Percentiles rank a stretch among this genome's conserved stretches.
phyloP scores from a whole-genome alignment of 2,329 filamentous ascomycete species.

The Aspergillus ustus region DNA sequence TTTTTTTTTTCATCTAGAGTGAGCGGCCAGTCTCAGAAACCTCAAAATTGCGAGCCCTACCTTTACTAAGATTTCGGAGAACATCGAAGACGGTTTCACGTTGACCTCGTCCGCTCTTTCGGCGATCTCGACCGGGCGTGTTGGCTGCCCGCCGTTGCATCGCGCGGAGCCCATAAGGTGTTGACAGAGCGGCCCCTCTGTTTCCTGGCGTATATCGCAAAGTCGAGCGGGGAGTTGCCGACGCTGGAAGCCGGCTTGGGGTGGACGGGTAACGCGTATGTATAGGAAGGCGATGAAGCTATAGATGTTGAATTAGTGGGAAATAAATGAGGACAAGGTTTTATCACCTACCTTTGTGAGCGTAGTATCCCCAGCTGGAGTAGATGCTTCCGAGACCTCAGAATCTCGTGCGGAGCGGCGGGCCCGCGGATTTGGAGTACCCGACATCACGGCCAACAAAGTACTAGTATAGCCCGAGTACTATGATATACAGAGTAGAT shows the following conservation, averaged over 20 bases:
- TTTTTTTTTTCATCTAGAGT: constrained; percentile 37
- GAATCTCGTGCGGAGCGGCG: constrained; percentile 33
- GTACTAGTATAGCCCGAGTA: background rate
- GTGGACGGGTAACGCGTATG: constrained; percentile 41
- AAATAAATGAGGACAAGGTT: background rate
- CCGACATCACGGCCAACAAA: constrained; percentile 30
- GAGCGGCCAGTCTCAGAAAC: background rate
- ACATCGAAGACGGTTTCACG: constrained; percentile 62
- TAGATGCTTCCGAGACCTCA: constrained; percentile 25
- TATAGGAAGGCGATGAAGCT: constrained; percentile 42
- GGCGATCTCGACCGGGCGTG: constrained; percentile 54
- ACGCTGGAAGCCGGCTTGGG: constrained; percentile 37
- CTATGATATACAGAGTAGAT: background rate
- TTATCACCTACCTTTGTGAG: constrained; percentile 30
- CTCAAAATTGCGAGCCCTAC: constrained; percentile 34
- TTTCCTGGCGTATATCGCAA: constrained; percentile 42
- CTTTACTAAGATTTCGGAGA: constrained; percentile 57
- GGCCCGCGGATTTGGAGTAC: constrained; percentile 34
- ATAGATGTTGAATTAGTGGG: background rate
- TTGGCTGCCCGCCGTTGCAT: constrained; percentile 58
- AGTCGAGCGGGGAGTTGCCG: constrained; percentile 38
- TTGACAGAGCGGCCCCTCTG: constrained; percentile 51
- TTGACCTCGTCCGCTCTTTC: constrained; percentile 55
- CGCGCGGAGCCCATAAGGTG: constrained; percentile 60
- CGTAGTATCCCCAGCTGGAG: constrained; percentile 36